A percentile compares a stretch with the other conserved stretches of the same genome.
phyloP scores from a whole-genome alignment of 2,329 filamentous ascomycete genomes.

The Cladosporium austrohemisphaericum region DNA sequence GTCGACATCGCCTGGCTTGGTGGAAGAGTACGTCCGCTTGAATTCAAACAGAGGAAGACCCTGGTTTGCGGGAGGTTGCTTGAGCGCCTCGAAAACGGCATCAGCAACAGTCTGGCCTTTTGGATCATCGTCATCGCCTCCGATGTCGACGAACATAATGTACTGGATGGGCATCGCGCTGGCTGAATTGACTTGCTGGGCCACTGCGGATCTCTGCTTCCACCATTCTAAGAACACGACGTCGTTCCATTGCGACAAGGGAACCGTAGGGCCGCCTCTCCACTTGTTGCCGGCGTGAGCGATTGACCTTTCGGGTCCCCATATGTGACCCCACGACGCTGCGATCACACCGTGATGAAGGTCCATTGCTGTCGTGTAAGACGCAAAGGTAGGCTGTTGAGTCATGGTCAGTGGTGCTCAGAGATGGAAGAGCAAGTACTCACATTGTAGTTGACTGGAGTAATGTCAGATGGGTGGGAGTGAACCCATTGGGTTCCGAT shows the following conservation, averaged over 20 bases:
- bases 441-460: too few relatives aligned
- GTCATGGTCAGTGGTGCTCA: too few relatives aligned
- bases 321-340: background rate
- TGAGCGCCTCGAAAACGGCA: background rate
- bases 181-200: background rate
- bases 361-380: background rate
- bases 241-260: background rate
- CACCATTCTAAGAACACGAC: background rate
- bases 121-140: background rate
- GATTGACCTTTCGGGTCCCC: background rate
- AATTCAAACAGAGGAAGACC: background rate
- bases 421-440: too few relatives aligned
- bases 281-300: background rate
- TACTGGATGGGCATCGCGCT: background rate
- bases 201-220: background rate
- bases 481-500: too few relatives aligned
- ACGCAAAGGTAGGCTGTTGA: background rate
- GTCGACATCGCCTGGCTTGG: background rate
- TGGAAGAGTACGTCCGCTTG: background rate
- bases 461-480: too few relatives aligned
- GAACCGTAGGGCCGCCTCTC: background rate
- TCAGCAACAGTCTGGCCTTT: background rate
- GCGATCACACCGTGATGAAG: background rate
- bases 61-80: background rate
- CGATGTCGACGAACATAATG: background rate